phyloP scores from a whole-genome alignment of 2,329 filamentous ascomycete species.

The Fusarium sororula region DNA sequence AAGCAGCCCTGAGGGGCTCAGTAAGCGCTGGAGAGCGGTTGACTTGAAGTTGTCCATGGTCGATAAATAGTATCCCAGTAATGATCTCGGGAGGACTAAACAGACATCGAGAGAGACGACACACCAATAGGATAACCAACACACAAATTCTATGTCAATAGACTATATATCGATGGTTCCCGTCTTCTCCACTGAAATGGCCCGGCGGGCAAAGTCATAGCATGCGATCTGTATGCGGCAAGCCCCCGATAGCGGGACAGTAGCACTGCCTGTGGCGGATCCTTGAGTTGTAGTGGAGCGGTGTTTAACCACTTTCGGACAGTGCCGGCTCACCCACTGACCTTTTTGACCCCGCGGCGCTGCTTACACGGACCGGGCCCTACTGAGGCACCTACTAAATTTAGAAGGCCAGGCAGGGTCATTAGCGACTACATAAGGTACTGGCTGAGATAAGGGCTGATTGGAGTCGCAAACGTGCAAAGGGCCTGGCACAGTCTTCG shows the following conservation, averaged over 20 bases:
- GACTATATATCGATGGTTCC: background rate
- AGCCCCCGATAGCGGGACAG: background rate
- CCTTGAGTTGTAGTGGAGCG: background rate
- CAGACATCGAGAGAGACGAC: background rate
- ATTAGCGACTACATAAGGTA: background rate
- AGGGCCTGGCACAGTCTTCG: background rate
- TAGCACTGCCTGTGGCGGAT: background rate
- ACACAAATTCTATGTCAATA: fast-evolving
- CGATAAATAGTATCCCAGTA: background rate
- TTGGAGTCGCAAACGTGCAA: background rate
- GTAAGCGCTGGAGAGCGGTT: background rate
- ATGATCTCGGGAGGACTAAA: fast-evolving
- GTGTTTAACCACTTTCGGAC: background rate
- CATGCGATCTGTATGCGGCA: background rate
- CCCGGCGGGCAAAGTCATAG: fast-evolving
- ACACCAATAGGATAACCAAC: background rate
- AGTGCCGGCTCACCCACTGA: background rate
- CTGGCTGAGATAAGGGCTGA: background rate
- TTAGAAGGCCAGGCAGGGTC: background rate
- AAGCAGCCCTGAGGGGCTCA: background rate
- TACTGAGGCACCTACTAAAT: background rate
- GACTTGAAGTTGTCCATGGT: background rate
- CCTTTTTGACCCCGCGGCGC: background rate
- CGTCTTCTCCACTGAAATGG: background rate
- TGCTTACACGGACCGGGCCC: background rate